Conservation (phyloP, 225 moss, liverwort and hornwort genomes). For the Anthoceros angustus region DNA sequence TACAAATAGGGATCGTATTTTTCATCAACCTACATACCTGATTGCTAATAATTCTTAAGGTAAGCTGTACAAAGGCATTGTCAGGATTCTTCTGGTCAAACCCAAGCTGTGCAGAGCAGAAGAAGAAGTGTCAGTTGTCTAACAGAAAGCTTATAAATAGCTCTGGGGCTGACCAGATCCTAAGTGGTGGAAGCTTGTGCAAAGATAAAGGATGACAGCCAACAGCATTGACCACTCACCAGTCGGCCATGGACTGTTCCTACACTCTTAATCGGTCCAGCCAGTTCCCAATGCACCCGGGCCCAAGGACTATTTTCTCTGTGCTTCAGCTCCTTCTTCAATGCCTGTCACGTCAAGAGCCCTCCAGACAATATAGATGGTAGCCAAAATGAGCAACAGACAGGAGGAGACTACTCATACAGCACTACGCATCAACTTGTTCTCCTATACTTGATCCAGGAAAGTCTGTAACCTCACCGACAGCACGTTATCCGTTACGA, state of each 20-base stretch:
- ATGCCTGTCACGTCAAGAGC: slow-evolving; percentile 21
- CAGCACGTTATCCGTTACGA: slow-evolving; percentile 74
- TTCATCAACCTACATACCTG: slow-evolving; percentile 32
- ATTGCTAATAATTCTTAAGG: slow-evolving; percentile 67
- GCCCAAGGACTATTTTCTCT: slow-evolving; percentile 66
- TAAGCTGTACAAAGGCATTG: slow-evolving; percentile 87
- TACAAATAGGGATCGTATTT: neutral
- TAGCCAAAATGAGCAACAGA: neutral
- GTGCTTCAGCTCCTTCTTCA: slow-evolving; percentile 95
- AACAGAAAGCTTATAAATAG: neutral
- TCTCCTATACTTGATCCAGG: neutral
- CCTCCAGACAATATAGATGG: neutral
- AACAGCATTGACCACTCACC: slow-evolving; percentile 17
- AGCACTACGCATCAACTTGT: neutral
- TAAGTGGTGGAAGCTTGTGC: neutral
- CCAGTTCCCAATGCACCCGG: slow-evolving; percentile 76
- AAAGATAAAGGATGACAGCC: too few relatives aligned
- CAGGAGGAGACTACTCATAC: neutral
- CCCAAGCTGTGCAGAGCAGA: slow-evolving; percentile 41
- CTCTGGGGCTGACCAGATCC: neutral
- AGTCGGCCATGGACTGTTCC: slow-evolving; percentile 83
- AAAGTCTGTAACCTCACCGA: slow-evolving; percentile 25
- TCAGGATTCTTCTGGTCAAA: slow-evolving; percentile 89
- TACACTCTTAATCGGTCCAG: slow-evolving; percentile 53
- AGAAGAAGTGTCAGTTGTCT: neutral